These are phyloP conservation scores for Peribolospora kevripleyi DNA, from an alignment of 768 basidiomycete genomes.

Conservation along the genomic window DNA sequence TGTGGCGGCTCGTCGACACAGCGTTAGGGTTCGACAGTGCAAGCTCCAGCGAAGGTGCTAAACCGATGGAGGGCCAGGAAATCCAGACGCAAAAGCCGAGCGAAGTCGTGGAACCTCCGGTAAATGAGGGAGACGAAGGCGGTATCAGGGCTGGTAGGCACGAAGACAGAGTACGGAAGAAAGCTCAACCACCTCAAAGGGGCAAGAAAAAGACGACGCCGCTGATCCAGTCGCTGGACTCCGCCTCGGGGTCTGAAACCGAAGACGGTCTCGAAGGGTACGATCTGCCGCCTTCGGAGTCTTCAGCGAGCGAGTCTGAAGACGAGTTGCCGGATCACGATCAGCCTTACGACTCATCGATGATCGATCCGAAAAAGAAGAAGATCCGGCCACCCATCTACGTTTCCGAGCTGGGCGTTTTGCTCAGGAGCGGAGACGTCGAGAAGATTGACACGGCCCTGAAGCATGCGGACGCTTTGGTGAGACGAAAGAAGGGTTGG, in stretches of 20 bases:
- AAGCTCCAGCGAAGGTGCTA: no score
- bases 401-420: conserved; percentile 51
- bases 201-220: no score
- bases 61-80: no score
- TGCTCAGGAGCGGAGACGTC: conserved; percentile 49
- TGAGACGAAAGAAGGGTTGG: conserved; percentile 57
- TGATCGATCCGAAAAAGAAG: conserved; percentile 25
- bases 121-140: no score
- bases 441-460: conserved; percentile 61
- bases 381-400: conserved; percentile 69
- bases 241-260: conserved; percentile 6
- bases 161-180: no score
- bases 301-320: conserved; percentile 6
- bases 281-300: conserved; percentile 6
- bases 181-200: no score
- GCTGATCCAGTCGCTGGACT: no score
- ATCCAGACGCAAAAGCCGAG: no score
- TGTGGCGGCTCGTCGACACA: no score
- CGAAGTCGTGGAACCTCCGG: no score
- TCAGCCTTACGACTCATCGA: conserved; percentile 58
- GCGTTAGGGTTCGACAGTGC: no score
- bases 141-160: no score
- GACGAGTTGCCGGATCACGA: conserved; percentile 43
- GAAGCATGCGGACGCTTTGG: conserved; percentile 50
- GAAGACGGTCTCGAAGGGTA: conserved; percentile 11